Percentiles rank a stretch among this genome's conserved stretches.
phyloP scores from a whole-genome alignment of 1,284 basidiomycete species.

The Golubevia sp. region DNA sequence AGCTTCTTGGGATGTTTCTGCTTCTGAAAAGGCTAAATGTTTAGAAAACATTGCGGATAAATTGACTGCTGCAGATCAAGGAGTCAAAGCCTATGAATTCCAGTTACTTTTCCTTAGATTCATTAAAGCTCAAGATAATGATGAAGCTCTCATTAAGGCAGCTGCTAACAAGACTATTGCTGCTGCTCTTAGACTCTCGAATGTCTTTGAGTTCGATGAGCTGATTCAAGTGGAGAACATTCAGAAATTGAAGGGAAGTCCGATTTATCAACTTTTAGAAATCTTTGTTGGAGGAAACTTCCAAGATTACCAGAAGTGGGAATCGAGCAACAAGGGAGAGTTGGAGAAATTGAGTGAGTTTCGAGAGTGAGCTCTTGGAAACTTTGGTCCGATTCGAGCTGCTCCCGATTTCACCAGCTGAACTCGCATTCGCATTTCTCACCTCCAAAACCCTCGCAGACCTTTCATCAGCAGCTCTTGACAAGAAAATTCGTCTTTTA shows the following conservation, averaged over 20 bases:
- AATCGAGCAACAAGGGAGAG: constrained; percentile 2
- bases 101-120: constrained; percentile 47
- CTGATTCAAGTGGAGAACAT: constrained; percentile 39
- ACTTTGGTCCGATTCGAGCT: too few species aligned
- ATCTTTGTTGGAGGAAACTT: constrained; percentile 44
- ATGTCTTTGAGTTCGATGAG: constrained; percentile 54
- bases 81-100: constrained; percentile 42
- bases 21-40: constrained; percentile 29
- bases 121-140: constrained; percentile 24
- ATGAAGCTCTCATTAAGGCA: constrained; percentile 1
- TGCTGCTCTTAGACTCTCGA: constrained; percentile 42
- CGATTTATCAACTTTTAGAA: constrained; percentile 41
- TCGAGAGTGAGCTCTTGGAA: not conserved
- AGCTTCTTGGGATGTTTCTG: constrained; percentile 43
- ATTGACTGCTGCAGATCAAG: constrained; percentile 31
- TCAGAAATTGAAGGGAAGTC: constrained; percentile 24
- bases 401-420: not conserved
- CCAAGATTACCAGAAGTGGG: constrained; percentile 32
- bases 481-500: constrained; percentile 51
- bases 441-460: not conserved
- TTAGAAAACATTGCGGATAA: constrained; percentile 38
- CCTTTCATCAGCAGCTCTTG: constrained; percentile 23
- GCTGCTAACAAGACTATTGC: constrained; percentile 44
- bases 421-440: not conserved
- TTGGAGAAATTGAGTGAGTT: constrained; percentile 23